Base-by-base conservation (phyloP, 495 filamentous ascomycete species). In the Daldinia bambusicola region DNA sequence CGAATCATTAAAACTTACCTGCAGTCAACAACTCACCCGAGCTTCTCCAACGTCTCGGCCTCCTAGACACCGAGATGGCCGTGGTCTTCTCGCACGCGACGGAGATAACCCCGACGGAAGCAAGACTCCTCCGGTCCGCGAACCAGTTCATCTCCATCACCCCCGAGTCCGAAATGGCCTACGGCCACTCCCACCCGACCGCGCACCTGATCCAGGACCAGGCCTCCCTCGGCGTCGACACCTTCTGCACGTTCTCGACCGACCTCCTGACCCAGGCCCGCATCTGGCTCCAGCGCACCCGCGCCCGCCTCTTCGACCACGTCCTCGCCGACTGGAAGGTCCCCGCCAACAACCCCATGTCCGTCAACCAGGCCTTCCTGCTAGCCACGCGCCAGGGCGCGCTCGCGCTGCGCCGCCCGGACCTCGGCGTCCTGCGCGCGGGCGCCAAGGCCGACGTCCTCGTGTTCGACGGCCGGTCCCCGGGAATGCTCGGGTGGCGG, bases 361-460 rank as follows among this genome's bases (percentile, higher is more conserved):
- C 75, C 22, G 84, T 80, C 14, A 76, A 82, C 61, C 81, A 87
- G 58, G 84, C 83, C 1, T 86, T 87, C 74, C 64, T 85, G 14
- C 72, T 87, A 13, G 82, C 81, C 6, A 87, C 84, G 10, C 74
- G 83, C 0, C 71, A 82, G 26, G 84, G 84, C 41, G 84, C 72
- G 6, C 76, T 80, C 16, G 83, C 84, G 5, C 71, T 86, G n/a
- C 62, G 79, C 8, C 71, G 82, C 1, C 71, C 76, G 2, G 84
- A 87, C 71, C 53, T 87, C 0, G 84, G 84, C 55, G 78, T 79
- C 10, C 76, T 87, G 56, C 72, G 63, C 7, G 77, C 76, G 1
- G 84, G 83, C 6, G 80, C 82, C 1, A 82, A 82, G 61, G 84
- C 84, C 1, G 84, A 87, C 55, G 51, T 87, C n/a, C 80, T 84